Conservation (phyloP, 2,329 filamentous ascomycete species). For the Ophiostoma pallidulum region DNA sequence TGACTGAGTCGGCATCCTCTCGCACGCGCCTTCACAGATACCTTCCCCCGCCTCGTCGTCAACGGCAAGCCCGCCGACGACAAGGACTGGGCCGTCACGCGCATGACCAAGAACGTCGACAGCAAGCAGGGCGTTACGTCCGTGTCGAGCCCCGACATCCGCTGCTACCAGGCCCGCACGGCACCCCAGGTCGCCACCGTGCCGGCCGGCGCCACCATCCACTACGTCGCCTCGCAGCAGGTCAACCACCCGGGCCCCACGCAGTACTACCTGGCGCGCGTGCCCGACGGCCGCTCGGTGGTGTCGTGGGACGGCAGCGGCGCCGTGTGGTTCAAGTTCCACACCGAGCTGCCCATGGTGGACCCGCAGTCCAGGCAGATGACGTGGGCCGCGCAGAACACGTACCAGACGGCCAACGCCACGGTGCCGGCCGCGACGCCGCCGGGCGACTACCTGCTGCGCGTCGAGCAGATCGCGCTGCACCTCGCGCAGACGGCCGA, state of each 20-base stretch:
- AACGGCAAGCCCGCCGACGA: slow-evolving; percentile 25
- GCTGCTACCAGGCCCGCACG: slow-evolving; percentile 27
- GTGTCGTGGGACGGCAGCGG: slow-evolving; percentile 29
- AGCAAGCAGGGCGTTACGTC: slow-evolving; percentile 27
- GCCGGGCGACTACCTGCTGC: slow-evolving; percentile 30
- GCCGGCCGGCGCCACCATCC: slow-evolving; percentile 25
- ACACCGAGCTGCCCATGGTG: slow-evolving; percentile 31
- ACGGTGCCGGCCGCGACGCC: slow-evolving; percentile 27
- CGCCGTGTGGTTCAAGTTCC: slow-evolving; percentile 30
- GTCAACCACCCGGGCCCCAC: slow-evolving; percentile 31
- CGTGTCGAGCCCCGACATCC: slow-evolving; percentile 24
- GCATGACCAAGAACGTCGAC: slow-evolving; percentile 28
- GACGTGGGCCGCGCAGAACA: slow-evolving; percentile 30
- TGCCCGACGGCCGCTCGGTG: slow-evolving; percentile 24
- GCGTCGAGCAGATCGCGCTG: slow-evolving; percentile 32
- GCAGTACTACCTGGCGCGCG: slow-evolving; percentile 31
- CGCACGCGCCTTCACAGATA: slow-evolving; percentile 20
- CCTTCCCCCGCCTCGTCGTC: slow-evolving; percentile 27
- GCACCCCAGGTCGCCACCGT: slow-evolving; percentile 22
- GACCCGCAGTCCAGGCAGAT: slow-evolving; percentile 36
- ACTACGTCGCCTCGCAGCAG: slow-evolving; percentile 28
- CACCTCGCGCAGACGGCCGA: slow-evolving; percentile 28
- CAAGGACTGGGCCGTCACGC: slow-evolving; percentile 27
- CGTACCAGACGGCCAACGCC: slow-evolving; percentile 26
- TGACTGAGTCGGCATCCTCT: no score